Base-by-base conservation (phyloP, 2,329 filamentous ascomycete genomes). In the Colletotrichum sojae region DNA sequence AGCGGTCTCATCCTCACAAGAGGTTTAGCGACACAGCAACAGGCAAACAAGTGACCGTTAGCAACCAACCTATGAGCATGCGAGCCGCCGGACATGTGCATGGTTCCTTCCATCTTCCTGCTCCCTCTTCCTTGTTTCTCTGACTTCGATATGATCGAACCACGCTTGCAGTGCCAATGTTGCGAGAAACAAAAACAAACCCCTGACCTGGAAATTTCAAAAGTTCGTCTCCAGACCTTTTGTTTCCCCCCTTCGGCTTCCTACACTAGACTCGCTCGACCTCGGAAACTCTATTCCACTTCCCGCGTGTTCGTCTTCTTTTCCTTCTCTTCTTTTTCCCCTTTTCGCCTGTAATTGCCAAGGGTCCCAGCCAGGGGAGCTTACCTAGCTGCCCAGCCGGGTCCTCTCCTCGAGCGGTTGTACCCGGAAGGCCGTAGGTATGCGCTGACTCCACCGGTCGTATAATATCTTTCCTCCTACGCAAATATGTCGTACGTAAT, bases 371-470 rank as follows among this genome's bases (percentile, higher is more conserved):
- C 62, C 31, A 36, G 31, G 31, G 31, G 31, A 36, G 31, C 31
- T 36, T 36, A 36, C 8, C 31, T 36, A 36, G 31, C 31, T 36
- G 31, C 31, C 31, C 31, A 36, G 31, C 31, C 31, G 31, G 31
- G 31, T 36, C 31, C 18, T 13, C 18, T 18, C 13, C 12, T 12
- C 46, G 46, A 18, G 55, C 31, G 53, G 48, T 15, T 25, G 22
- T 12, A 49, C 18, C 16, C 27, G 40, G 10, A 36, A 60, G 40
- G 66, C 66, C 62, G 66, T 46, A 40, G 55, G 31, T 66, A 69
- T 65, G 66, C 66, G 62, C 40, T 27, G 27, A 59, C 66, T 45
- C 66, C 66, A 66, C 66, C 55, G n/a, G 22, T 39, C 55, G 62
- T 39, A 49, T 63, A 54, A 27, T 60, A 48, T 40, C n/a, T n/a